Evolutionary conservation across 306 rosid genomes (phyloP).

Genomic region (Lablab purpureus): DNA sequence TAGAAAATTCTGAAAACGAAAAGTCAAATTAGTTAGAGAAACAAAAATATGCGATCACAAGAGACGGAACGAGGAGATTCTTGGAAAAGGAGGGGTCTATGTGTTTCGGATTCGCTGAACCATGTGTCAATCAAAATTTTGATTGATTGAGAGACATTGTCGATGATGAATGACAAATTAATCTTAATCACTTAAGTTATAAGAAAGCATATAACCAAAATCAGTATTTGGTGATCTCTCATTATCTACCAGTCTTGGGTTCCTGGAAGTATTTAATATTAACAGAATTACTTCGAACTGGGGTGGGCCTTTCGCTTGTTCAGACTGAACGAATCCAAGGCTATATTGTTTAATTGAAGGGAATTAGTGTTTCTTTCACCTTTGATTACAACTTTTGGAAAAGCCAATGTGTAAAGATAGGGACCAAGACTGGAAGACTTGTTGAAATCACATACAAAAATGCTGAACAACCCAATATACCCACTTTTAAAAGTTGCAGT

Average conservation of each 20-base stretch:
- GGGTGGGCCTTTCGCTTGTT: conserved; percentile 29
- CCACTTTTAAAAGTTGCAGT: not conserved
- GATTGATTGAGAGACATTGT: conserved; percentile 47
- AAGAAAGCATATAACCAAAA: conserved; percentile 36
- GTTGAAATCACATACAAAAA: conserved; percentile 18
- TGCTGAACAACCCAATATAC: not conserved
- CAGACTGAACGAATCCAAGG: conserved; percentile 24
- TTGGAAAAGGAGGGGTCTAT: conserved; percentile 54
- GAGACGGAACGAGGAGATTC: conserved; percentile 32
- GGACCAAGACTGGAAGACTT: not conserved
- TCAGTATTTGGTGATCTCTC: conserved; percentile 19
- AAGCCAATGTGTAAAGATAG: not conserved
- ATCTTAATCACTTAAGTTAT: conserved; percentile 59
- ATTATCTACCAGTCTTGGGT: conserved; percentile 1
- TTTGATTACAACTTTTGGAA: conserved; percentile 32
- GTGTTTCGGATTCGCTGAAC: conserved; percentile 62
- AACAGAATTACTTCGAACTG: conserved; percentile 11
- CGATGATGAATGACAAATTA: conserved; percentile 48
- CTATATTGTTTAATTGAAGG: not conserved
- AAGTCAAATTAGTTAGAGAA: conserved; percentile 32
- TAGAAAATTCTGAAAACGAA: not conserved
- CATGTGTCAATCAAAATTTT: conserved; percentile 56
- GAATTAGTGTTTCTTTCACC: conserved; percentile 27
- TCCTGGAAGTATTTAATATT: too few species aligned
- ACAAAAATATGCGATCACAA: conserved; percentile 35